Evolutionary conservation across 768 basidiomycete genomes (phyloP), one percentile per base, ranked within the genome.

Genomic region (Cystofilobasidium macerans): DNA sequence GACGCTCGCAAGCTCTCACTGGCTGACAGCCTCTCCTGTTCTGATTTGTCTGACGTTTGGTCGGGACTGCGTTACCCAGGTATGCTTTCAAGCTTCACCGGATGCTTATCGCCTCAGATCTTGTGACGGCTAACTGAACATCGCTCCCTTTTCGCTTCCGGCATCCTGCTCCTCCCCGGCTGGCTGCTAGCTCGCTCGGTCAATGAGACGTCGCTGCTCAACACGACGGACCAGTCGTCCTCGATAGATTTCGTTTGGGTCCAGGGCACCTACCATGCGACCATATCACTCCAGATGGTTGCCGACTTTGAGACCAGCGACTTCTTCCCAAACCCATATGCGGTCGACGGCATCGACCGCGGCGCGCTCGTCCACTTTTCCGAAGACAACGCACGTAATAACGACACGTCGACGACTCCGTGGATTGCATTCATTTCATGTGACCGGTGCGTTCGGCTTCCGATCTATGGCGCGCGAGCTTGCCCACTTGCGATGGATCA

Each of bases 301-400:
- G 82, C 82, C 43, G 74, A 78, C 64, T 76, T 74, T 30, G 81
- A 81, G 69, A 73, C 69, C 1, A 47, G 42, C 9, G 57, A 59
- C 6, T 65, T 42, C 58, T 65, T 65, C 32, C 64, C 64, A 6
- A 38, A 22, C 7, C 9, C 28, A 3, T 65, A 43, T 45, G 33
- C 64, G 22, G 1, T 26, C 1, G 47, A 16, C 26, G 84, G 83
- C 11, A 75, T 83, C 32, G 82, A 78, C 74, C 78, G 87, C 85
- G 92, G 91, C 24, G 86, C 85, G 18, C 75, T 95, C 43, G 84
- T 93, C 35, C 88, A 88, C 74, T 93, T 94, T 71, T 82, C 84
- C 59, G 18, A 62, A 54, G 56, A 67, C 35, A 18, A 61, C 32
- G 38, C 20, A 56, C 58, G 78, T 79, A 80, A 65, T 62, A 72